Evolutionary conservation across 306 rosid genomes (phyloP).

Genomic region (Luffa aegyptiaca): DNA sequence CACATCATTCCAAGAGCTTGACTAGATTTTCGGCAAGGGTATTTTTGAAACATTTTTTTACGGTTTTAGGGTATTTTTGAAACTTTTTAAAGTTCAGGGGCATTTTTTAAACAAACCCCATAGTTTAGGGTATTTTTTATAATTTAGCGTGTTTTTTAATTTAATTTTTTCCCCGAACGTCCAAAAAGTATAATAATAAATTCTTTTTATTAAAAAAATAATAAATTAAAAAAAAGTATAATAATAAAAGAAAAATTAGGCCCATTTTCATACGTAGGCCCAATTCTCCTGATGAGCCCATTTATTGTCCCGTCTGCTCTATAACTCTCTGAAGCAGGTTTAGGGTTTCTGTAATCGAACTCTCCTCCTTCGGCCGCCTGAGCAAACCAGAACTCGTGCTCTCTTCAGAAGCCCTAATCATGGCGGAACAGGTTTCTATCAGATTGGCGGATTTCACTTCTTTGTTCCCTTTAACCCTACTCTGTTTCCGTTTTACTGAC

Average conservation of each 20-base stretch:
- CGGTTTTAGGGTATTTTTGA: too few species aligned
- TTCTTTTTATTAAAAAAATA: too few species aligned
- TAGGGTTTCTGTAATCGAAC: background rate
- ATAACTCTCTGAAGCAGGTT: background rate
- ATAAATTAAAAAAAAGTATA: too few species aligned
- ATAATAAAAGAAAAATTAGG: background rate
- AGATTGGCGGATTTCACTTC: background rate
- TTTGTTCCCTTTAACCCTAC: background rate
- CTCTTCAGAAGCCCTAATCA: constrained; percentile 21
- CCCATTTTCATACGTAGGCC: background rate
- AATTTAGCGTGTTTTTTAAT: too few species aligned
- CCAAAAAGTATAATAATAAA: too few species aligned
- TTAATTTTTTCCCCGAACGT: too few species aligned
- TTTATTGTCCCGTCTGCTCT: background rate
- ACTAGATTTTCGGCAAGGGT: too few species aligned
- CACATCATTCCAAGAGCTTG: too few species aligned
- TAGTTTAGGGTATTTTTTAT: too few species aligned
- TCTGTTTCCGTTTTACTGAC: background rate
- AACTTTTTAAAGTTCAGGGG: too few species aligned
- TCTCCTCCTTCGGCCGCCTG: constrained; percentile 11
- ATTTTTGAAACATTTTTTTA: too few species aligned
- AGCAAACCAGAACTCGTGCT: background rate
- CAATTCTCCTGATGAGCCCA: background rate
- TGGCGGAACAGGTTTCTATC: constrained; percentile 59
- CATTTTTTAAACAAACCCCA: too few species aligned